Evolutionary conservation across 208 protist species (phyloP), one percentile per base, ranked within the genome.

Genomic region (Leishmania guyanensis): DNA sequence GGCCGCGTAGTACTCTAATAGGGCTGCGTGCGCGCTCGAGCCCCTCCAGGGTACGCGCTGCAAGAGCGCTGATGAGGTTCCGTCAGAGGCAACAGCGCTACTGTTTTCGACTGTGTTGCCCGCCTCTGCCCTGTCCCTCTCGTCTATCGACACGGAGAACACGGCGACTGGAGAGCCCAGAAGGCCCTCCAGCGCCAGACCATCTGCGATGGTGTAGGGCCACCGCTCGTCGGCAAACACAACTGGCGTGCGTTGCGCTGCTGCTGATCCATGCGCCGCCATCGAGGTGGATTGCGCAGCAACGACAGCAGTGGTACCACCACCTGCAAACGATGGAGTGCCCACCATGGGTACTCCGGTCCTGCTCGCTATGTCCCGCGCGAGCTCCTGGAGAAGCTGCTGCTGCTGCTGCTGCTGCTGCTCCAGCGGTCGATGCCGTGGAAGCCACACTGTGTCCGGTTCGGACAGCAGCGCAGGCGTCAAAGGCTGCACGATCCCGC

Each of bases 1-100:
- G n/a, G 74, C 74, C 5, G 74, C 54, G 56, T 77, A 77, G 56
- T 77, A 77, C 56, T 77, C 74, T 48, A 77, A 48, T 33, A 77
- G 74, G 17, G 74, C 74, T 36, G 74, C 39, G 74, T 68, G 74
- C 72, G 72, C 72, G 51, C 51, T 62, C 17, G 72, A 76, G 2
- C 29, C 8, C 4, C 29, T 3, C 33, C 29, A 53, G 33, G 48
- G 46, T 54, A 33, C 51, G 33, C 10, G 33, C 22, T 62, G 43
- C 48, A n/a, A 48, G 16, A 39, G 16, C 14, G 48, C 9, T 76
- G 51, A 51, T n/a, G 33, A 2, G 6, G 1, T 36, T 29, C 53
- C 72, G 36, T 33, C 2, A 26, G 69, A 29, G 20, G n/a, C 9
- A 50, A n/a, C 46, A 22, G 2, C 51, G n/a, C 72, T 26, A 14